A percentile compares a stretch with the other conserved stretches of the same genome.
Evolutionary conservation across 768 basidiomycete genomes (phyloP).

Genomic region (Boletus rufocinnamomeus): DNA sequence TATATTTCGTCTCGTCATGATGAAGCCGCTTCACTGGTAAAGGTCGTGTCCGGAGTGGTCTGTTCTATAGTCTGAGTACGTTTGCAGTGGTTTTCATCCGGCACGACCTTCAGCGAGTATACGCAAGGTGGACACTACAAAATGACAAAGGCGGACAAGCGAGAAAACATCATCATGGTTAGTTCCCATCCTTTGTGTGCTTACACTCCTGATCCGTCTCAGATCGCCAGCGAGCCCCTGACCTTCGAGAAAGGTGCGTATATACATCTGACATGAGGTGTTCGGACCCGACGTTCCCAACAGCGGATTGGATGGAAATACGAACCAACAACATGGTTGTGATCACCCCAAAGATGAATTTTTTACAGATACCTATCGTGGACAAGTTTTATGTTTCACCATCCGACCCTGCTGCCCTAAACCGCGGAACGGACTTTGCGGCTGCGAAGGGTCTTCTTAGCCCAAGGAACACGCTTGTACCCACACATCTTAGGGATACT

Average conservation of each 20-base stretch:
- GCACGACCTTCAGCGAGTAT: conserved; percentile 91
- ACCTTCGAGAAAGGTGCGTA: conserved; percentile 89
- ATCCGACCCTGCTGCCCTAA: conserved; percentile 70
- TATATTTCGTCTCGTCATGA: conserved; percentile 92
- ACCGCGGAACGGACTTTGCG: conserved; percentile 80
- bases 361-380: conserved; percentile 90
- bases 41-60: conserved; percentile 18
- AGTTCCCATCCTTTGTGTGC: conserved; percentile 7
- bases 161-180: conserved; percentile 95
- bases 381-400: conserved; percentile 93
- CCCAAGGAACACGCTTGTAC: conserved; percentile 45
- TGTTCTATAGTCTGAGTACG: conserved; percentile 8
- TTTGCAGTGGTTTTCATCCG: conserved; percentile 88
- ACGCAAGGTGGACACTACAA: conserved; percentile 87
- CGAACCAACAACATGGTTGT: conserved; percentile 95
- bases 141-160: conserved; percentile 94
- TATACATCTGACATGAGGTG: not conserved
- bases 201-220: conserved; percentile 10
- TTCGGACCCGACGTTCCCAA: not conserved
- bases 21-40: conserved; percentile 87
- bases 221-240: conserved; percentile 90
- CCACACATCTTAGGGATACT: conserved; percentile 24
- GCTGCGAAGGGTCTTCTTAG: conserved; percentile 83
- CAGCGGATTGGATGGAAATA: conserved; percentile 99
- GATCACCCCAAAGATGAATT: conserved; percentile 94